Evolutionary conservation across 768 basidiomycete species (phyloP).

Genomic region (Calocybe indica): DNA sequence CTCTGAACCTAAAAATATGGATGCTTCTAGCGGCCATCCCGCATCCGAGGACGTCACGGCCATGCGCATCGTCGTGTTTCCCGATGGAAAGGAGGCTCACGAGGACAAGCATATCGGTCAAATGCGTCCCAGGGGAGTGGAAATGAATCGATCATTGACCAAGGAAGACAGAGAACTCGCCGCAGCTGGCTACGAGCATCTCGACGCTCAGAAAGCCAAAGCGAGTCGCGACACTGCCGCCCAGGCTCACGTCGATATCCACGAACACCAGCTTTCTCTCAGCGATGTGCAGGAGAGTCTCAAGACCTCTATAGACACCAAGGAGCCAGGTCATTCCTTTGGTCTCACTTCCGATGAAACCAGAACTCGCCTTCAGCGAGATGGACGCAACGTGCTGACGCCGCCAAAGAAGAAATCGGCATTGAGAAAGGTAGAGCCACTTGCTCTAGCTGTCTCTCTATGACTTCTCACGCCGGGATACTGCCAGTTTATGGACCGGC

Average conservation of each 20-base stretch:
- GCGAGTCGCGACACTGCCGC: constrained; percentile 18
- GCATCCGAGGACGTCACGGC: constrained; percentile 27
- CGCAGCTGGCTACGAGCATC: constrained; percentile 63
- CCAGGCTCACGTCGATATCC: constrained; percentile 46
- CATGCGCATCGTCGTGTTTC: constrained; percentile 46
- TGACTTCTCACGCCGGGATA: constrained; percentile 4
- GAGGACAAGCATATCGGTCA: constrained; percentile 31
- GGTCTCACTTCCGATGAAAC: constrained; percentile 53
- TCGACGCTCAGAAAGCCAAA: constrained; percentile 38
- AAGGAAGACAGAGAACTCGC: constrained; percentile 62
- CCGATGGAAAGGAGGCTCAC: constrained; percentile 27
- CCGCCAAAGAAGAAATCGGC: constrained; percentile 65
- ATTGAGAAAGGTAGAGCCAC: constrained; percentile 44
- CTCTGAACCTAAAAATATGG: constrained; percentile 6
- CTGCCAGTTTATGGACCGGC: constrained; percentile 54
- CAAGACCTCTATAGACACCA: constrained; percentile 44
- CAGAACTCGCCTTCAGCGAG: constrained; percentile 41
- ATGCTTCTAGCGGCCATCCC: constrained; percentile 8
- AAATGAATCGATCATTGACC: constrained; percentile 59
- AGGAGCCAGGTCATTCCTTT: constrained; percentile 42
- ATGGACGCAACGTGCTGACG: constrained; percentile 60
- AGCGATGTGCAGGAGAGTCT: constrained; percentile 32
- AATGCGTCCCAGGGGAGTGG: constrained; percentile 45
- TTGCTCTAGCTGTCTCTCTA: not conserved
- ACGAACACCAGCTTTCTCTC: constrained; percentile 47